phyloP scores from a whole-genome alignment of 106 monocot species.

The Platanthera zijinensis region DNA sequence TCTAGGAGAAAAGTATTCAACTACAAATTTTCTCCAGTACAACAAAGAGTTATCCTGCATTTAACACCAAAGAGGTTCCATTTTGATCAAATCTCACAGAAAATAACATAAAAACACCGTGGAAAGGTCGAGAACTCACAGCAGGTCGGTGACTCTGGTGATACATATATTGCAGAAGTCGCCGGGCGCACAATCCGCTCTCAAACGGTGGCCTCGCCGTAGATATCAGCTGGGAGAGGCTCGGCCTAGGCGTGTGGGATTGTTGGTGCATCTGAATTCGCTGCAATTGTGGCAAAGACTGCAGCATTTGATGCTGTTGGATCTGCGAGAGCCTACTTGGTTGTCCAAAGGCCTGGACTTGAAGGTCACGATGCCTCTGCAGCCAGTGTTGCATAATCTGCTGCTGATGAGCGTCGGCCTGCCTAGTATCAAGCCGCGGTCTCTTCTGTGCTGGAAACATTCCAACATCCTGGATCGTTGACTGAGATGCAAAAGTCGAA shows the following conservation, averaged over 20 bases:
- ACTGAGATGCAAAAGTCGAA: conserved; percentile 35
- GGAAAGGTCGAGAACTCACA: conserved; percentile 28
- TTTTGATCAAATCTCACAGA: neutral
- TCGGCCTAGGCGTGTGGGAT: conserved; percentile 28
- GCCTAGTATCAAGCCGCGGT: conserved; percentile 49
- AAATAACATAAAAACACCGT: conserved; percentile 2
- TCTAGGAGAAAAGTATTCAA: conserved; percentile 76
- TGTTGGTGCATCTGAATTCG: conserved; percentile 41
- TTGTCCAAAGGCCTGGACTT: conserved; percentile 64
- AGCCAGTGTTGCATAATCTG: conserved; percentile 51
- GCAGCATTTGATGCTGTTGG: conserved; percentile 60
- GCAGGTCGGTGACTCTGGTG: conserved; percentile 68
- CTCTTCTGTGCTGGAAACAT: conserved; percentile 45
- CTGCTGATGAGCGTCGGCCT: conserved; percentile 50
- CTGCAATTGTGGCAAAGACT: conserved; percentile 65
- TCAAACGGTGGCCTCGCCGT: conserved; percentile 34
- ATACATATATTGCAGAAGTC: conserved; percentile 88
- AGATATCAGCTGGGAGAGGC: conserved; percentile 31
- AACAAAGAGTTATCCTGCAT: conserved; percentile 71
- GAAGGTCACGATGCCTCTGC: conserved; percentile 52
- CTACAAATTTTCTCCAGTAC: conserved; percentile 92
- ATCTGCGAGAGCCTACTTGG: conserved; percentile 45
- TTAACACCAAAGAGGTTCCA: neutral
- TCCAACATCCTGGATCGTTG: conserved; percentile 33
- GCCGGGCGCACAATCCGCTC: conserved; percentile 60